Evolutionary conservation across 2,329 filamentous ascomycete genomes (phyloP), one percentile per base, ranked within the genome.

Genomic region (Leptosphaerulina australis): DNA sequence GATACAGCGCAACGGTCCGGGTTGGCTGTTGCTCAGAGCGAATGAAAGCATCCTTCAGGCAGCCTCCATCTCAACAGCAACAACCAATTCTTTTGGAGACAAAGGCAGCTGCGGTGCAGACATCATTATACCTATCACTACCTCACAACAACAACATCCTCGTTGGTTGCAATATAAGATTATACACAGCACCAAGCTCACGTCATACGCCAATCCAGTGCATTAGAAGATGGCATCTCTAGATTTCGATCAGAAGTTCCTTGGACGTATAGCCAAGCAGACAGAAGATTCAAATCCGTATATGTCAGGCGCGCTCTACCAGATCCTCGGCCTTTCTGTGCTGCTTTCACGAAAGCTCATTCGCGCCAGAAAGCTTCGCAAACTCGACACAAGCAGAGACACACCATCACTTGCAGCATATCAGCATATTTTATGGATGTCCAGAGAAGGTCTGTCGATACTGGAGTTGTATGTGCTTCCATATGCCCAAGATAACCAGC

Each of bases 241-340:
- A 54, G 91, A 96, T 76, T 91, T 97, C 56, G 94, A 99, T 74
- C 92, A 96, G 77, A 99, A 97, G 77, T 96, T 95, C 76, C 82
- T 99, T 67, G 91, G 91, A 76, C 87, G 86, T 69, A 87, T 96
- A 70, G 93, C 94, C 71, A 88, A 87, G 74, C 82, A 86, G 55
- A 91, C 91, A 62, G 86, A 87, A 68, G 78, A 83, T 53, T 86
- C 90, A 62, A 94, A 93, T 67, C 86, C 89, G 3, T 80, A 92
- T 14, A 83, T 97, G 35, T 89, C 89, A 6, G 83, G 83, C 15
- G 91, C 90, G 71, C 83, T 99, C 36, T 97, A 91, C 76, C 94
- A 94, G 73, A 87, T 97, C 30, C 82, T 97, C 9, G 94, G 94
- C 1, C 81, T 97, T 11, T 96, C 93, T 3, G 87, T 96, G 51